Evolutionary conservation across 495 filamentous ascomycete genomes (phyloP).

Genomic region (Usnea hakonensis): DNA sequence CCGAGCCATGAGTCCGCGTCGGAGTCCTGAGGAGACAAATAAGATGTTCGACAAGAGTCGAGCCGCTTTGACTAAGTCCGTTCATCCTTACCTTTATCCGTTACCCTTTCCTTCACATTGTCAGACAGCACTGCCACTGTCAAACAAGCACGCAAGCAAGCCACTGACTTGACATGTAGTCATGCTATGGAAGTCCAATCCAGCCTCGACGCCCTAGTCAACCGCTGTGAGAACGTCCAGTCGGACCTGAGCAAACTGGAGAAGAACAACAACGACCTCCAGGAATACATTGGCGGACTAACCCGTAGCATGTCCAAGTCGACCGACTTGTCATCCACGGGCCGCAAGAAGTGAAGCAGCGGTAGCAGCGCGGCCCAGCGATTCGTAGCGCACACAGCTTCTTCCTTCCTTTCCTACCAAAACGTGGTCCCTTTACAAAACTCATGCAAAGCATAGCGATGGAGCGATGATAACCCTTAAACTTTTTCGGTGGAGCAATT

Average conservation of each 20-base stretch:
- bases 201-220: conserved; percentile 77
- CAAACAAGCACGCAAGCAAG: conserved; percentile 38
- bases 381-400: too few species aligned
- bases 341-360: conserved; percentile 15
- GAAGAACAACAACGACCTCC: conserved; percentile 86
- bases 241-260: conserved; percentile 92
- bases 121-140: too few species aligned
- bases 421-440: too few species aligned
- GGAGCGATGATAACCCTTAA: too few species aligned
- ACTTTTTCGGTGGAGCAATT: too few species aligned
- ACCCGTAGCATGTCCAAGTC: conserved; percentile 42
- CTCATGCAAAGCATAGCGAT: too few species aligned
- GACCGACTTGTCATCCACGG: conserved; percentile 4
- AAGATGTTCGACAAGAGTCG: conserved; percentile 73
- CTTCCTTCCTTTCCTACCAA: too few species aligned
- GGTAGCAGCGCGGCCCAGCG: too few species aligned
- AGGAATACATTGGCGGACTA: conserved; percentile 63
- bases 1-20: conserved; percentile 85
- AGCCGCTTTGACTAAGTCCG: conserved; percentile 52
- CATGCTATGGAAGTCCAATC: conserved; percentile 83
- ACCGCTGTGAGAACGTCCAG: conserved; percentile 89
- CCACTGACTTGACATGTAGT: conserved; percentile 38
- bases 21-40: conserved; percentile 83
- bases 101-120: background rate
- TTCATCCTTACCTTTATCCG: background rate